A percentile compares a stretch with the other conserved stretches of the same genome.
These are phyloP conservation scores for Pecoramyces ruminantium DNA, from an alignment of 192 early-diverging fungal genomes.

Conservation along the genomic window DNA sequence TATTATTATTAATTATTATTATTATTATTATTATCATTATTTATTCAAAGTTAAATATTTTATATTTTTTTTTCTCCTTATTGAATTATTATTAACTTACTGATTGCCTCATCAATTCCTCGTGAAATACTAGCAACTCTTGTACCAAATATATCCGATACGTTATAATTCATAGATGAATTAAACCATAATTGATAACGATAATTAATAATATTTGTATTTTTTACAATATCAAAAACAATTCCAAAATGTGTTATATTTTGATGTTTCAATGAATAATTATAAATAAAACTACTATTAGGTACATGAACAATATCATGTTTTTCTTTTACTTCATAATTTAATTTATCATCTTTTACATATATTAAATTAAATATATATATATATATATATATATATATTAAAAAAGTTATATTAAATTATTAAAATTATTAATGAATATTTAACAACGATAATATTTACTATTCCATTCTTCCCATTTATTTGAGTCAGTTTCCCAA, in stretches of 20 bases:
- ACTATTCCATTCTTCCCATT: too few species aligned
- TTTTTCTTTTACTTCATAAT: neutral
- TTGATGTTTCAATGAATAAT: conserved; percentile 43
- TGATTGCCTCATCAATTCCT: conserved; percentile 53
- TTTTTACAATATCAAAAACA: neutral
- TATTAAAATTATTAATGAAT: too few species aligned
- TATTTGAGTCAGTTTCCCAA: too few species aligned
- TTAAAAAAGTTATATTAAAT: too few species aligned
- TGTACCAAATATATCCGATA: conserved; percentile 43
- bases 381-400: too few species aligned
- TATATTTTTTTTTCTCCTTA: too few species aligned
- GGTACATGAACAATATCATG: conserved; percentile 36
- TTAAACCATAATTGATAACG: conserved; percentile 67
- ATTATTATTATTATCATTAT: too few species aligned
- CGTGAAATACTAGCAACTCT: conserved; percentile 36
- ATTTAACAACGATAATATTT: too few species aligned
- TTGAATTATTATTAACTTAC: too few species aligned
- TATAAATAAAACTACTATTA: conserved; percentile 39
- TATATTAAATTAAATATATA: too few species aligned
- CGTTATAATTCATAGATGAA: conserved; percentile 32
- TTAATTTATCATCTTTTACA: neutral
- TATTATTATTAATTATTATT: too few species aligned
- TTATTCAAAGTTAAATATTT: too few species aligned
- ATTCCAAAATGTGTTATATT: conserved; percentile 47
- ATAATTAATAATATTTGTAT: conserved; percentile 17